These are phyloP conservation scores for Lactifluus subvellereus DNA, from an alignment of 768 basidiomycete species.

Conservation along the genomic window DNA sequence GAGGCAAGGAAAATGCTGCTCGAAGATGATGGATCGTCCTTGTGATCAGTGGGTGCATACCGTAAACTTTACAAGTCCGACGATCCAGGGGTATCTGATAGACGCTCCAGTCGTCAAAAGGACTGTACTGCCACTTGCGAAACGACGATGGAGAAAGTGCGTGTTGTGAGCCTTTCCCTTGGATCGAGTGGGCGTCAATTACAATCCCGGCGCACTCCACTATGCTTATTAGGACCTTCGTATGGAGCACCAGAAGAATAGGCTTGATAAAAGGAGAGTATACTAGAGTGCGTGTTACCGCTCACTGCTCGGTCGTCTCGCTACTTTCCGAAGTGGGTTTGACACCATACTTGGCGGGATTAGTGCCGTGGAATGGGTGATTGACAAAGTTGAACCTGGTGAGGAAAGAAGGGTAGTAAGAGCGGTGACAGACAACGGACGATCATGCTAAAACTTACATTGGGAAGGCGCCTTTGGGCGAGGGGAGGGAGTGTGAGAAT, in stretches of 20 bases:
- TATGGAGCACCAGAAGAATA: background rate
- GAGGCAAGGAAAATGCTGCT: background rate
- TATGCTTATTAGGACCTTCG: background rate
- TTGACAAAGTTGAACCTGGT: slow-evolving; percentile 92
- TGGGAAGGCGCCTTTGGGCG: slow-evolving; percentile 56
- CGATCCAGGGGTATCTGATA: slow-evolving; percentile 10
- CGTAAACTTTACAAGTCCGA: background rate
- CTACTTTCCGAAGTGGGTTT: slow-evolving; percentile 26
- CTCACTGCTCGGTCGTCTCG: slow-evolving; percentile 23
- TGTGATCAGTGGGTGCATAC: slow-evolving; percentile 5
- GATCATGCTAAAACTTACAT: slow-evolving; percentile 45
- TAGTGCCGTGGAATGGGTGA: slow-evolving; percentile 80
- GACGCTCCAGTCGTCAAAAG: background rate
- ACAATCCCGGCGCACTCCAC: background rate
- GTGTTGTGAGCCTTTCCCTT: background rate
- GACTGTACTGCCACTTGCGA: slow-evolving; percentile 5
- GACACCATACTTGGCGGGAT: slow-evolving; percentile 66
- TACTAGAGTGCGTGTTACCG: slow-evolving; percentile 6
- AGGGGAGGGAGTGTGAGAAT: background rate
- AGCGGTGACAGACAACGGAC: slow-evolving; percentile 1
- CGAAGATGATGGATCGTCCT: background rate
- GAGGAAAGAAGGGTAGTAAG: background rate
- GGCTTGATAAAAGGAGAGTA: background rate
- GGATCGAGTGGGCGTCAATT: background rate
- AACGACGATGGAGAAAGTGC: background rate